A percentile compares a stretch with the other conserved stretches of the same genome.
These are phyloP conservation scores for Limnanthes douglasii DNA, from an alignment of 345 rosid species.

Conservation along the genomic window DNA sequence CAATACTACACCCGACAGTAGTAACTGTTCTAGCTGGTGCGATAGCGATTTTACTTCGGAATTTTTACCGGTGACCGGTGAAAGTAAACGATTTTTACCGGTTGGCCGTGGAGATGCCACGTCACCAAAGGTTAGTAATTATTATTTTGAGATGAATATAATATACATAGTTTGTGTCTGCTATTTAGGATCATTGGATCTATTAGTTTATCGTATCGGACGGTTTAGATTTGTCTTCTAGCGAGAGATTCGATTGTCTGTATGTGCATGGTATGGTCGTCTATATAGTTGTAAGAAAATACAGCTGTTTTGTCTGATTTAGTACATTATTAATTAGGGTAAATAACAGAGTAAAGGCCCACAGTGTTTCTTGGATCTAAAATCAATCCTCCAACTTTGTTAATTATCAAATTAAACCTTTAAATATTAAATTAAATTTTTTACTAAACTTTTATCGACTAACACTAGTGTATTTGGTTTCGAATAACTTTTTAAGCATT, in stretches of 20 bases:
- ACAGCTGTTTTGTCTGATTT: background rate
- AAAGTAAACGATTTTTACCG: constrained; percentile 17
- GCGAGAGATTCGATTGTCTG: constrained; percentile 12
- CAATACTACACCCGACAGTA: constrained; percentile 15
- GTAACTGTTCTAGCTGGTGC: constrained; percentile 66
- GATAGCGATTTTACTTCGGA: constrained; percentile 67
- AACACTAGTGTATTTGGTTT: too few species aligned
- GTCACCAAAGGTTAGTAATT: constrained; percentile 11
- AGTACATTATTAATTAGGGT: background rate
- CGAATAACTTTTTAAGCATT: too few species aligned
- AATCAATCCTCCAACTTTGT: too few species aligned
- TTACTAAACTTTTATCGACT: background rate
- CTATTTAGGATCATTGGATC: constrained; percentile 17
- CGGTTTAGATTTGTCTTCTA: constrained; percentile 11
- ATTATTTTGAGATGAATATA: constrained; percentile 29
- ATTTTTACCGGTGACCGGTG: constrained; percentile 21
- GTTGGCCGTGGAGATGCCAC: constrained; percentile 43
- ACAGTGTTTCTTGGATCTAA: background rate
- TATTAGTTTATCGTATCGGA: background rate
- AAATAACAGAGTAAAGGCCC: constrained; percentile 8
- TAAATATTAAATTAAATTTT: too few species aligned
- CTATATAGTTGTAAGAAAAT: background rate
- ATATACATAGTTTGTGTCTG: constrained; percentile 19
- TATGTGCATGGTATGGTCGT: background rate
- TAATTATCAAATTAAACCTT: too few species aligned